These are phyloP conservation scores for Syncephalastrum racemosum DNA, from an alignment of 371 early-diverging fungal species.

Conservation along the genomic window DNA sequence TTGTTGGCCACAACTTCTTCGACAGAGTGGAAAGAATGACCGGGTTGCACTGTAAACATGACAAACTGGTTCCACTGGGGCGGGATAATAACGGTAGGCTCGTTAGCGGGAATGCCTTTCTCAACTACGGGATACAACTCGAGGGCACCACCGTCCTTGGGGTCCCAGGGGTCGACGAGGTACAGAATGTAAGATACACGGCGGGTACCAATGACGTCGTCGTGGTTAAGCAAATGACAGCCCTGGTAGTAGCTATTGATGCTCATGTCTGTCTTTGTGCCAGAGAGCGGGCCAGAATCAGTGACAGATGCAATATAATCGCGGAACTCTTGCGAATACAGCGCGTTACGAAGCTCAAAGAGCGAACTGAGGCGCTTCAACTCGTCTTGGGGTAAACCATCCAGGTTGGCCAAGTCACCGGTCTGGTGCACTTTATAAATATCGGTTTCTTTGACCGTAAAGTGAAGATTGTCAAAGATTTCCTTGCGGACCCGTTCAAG, in stretches of 20 bases:
- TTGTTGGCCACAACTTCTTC: constrained; percentile 69
- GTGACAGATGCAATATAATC: constrained; percentile 64
- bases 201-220: constrained; percentile 81
- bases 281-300: constrained; percentile 66
- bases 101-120: constrained; percentile 61
- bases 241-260: constrained; percentile 62
- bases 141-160: constrained; percentile 65
- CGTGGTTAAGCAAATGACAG: constrained; percentile 76
- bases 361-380: constrained; percentile 46
- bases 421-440: constrained; percentile 76
- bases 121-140: constrained; percentile 71
- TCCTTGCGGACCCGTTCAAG: constrained; percentile 64
- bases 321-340: constrained; percentile 72
- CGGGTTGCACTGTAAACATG: constrained; percentile 77
- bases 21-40: constrained; percentile 76
- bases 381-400: constrained; percentile 64
- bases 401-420: constrained; percentile 79
- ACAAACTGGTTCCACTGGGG: constrained; percentile 76
- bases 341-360: constrained; percentile 63
- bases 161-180: constrained; percentile 70
- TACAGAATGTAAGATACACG: constrained; percentile 77
- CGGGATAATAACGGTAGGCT: constrained; percentile 59
- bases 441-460: constrained; percentile 77
- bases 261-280: constrained; percentile 68
- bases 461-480: constrained; percentile 58